Evolutionary conservation across 148 eudicot genomes (phyloP).

Genomic region (Linanthus parryae): DNA sequence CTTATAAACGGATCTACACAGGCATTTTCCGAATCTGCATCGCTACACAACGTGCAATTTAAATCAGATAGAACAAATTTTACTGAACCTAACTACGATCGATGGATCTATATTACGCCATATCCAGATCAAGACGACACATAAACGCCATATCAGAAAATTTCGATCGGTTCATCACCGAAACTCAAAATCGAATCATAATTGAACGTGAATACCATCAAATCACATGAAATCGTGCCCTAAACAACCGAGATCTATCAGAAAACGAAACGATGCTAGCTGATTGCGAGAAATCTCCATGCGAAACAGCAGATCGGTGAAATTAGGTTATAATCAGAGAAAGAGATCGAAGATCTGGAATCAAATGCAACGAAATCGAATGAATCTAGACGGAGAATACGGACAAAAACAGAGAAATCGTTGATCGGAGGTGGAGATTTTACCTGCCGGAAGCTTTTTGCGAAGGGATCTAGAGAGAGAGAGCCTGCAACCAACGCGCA

Average conservation of each 20-base stretch:
- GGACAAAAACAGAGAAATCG: too few relatives aligned
- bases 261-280: not conserved
- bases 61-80: too few relatives aligned
- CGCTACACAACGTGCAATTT: too few relatives aligned
- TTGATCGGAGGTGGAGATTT: too few relatives aligned
- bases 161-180: not conserved
- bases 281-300: not conserved
- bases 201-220: not conserved
- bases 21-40: too few relatives aligned
- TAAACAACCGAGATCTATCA: not conserved
- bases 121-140: not conserved
- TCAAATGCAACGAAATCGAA: too few relatives aligned
- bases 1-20: too few relatives aligned
- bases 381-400: too few relatives aligned
- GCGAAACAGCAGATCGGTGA: not conserved
- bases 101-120: not conserved
- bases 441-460: constrained; percentile 11
- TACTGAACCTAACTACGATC: too few relatives aligned
- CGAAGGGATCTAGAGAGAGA: constrained; percentile 14
- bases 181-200: not conserved
- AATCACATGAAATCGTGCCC: not conserved
- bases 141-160: too few relatives aligned
- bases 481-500: constrained; percentile 9
- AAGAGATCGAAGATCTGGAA: not conserved
- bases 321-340: not conserved